Percentiles rank a stretch among this genome's conserved stretches.
Conservation (phyloP, 2,329 filamentous ascomycete species). For the Parascedosporium putredinis region DNA sequence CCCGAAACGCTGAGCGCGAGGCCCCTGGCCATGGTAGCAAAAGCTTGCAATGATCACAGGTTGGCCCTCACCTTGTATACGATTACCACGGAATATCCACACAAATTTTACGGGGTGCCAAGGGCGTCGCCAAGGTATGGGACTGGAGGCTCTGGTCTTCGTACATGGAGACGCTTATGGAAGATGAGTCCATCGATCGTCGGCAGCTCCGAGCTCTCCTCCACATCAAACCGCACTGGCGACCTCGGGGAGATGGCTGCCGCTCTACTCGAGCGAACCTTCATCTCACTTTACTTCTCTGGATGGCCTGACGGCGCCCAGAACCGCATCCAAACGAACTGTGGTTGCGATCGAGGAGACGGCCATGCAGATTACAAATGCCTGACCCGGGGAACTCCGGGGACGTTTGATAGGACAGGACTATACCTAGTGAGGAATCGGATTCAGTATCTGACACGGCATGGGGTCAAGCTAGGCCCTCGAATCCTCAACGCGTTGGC, state of each 20-base stretch:
- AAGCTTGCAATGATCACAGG: conserved; percentile 15
- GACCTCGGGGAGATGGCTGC: too few relatives aligned
- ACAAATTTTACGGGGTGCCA: conserved; percentile 8
- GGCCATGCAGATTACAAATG: not conserved
- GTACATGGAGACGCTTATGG: conserved; percentile 22
- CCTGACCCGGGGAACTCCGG: not conserved
- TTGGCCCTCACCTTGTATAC: conserved; percentile 17
- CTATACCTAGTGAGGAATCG: conserved; percentile 21
- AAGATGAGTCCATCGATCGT: conserved; percentile 15
- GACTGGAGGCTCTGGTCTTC: conserved; percentile 23
- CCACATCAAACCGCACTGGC: not conserved
- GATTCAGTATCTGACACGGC: conserved; percentile 15
- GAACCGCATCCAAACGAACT: conserved; percentile 5
- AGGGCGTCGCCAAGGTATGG: conserved; percentile 15
- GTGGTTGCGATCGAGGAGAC: conserved; percentile 5
- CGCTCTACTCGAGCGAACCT: too few relatives aligned
- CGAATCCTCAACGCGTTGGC: conserved; percentile 18
- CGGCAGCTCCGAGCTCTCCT: not conserved
- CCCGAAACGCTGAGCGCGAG: conserved; percentile 4
- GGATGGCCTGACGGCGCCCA: not conserved
- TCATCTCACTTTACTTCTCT: not conserved
- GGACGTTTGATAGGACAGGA: not conserved
- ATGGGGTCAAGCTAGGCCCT: conserved; percentile 16
- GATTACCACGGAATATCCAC: conserved; percentile 7
- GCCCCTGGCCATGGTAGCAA: conserved; percentile 9